Evolutionary conservation across 1,284 basidiomycete genomes (phyloP), one percentile per base, ranked within the genome.

Genomic region (Tilletia caries): DNA sequence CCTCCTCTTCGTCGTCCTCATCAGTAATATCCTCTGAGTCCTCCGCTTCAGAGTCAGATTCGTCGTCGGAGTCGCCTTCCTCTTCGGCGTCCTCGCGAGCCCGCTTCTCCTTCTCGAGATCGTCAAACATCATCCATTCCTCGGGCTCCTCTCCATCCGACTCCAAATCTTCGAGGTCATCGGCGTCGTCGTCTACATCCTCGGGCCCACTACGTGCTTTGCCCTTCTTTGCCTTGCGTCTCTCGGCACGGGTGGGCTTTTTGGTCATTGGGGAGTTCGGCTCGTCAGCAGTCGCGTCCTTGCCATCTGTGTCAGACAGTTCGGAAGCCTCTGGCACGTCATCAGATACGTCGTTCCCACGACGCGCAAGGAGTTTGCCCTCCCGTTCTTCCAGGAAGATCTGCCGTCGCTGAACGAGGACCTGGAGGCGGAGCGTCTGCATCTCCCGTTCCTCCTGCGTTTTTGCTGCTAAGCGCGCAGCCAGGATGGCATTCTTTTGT

Each of bases 61-160:
- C 67, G 18, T 64, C 67, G 8, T 33, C 58, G 6, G 58, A 62
- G 33, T 62, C 33, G 18, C 20, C 33, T 20, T 62, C 58, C 58
- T 62, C 58, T 29, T 25, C 54, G 29, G 32, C 66, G 23, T 34
- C 41, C 25, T 67, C 48, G 5, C 15, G 25, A 20, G 29, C 27
- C 32, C 58, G 58, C 27, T 29, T 29, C 34, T 37, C 32, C 18
- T 62, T 62, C 58, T 62, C 58, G 29, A 62, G 29, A 13, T 62
- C 58, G 32, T 62, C 58, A 29, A 62, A 62, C 58, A 62, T 62
- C 58, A 62, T 62, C 58, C 58, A 62, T 25, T 29, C 58, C 32
- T 62, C 58, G 0, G 29, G 32, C 12, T 62, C 58, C 18, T 20
- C 27, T 3, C 5, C 32, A 6, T 15, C 37, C 37, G 37, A 41